Conservation (phyloP, 306 rosid genomes). For the Acacia crassicarpa region DNA sequence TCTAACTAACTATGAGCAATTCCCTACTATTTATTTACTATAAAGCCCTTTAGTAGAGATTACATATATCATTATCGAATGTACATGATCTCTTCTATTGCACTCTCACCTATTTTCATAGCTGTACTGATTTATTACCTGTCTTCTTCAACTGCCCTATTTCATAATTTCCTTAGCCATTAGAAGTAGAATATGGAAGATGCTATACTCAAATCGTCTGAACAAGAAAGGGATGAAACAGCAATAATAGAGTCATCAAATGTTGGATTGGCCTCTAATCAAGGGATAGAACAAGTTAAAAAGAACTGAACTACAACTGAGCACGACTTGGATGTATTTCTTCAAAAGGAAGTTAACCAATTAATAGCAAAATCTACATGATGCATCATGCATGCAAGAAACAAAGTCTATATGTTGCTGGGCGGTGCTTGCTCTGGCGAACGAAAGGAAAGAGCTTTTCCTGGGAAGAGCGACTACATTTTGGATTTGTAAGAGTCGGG, state of each 20-base stretch:
- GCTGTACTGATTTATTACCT: not conserved
- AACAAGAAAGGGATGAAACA: not conserved
- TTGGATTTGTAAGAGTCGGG: constrained; percentile 51
- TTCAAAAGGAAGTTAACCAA: constrained; percentile 15
- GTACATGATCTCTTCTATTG: no score
- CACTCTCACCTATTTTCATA: no score
- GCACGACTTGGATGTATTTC: constrained; percentile 73
- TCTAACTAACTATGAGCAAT: no score
- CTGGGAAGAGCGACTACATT: constrained; percentile 53
- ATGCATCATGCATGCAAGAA: constrained; percentile 74
- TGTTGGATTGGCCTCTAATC: constrained; percentile 42
- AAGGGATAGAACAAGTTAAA: constrained; percentile 40
- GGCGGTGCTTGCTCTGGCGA: constrained; percentile 29
- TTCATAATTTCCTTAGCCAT: constrained; percentile 45
- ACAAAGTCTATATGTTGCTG: constrained; percentile 47
- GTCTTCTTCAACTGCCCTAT: constrained; percentile 1
- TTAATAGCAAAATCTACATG: not conserved
- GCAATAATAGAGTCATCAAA: constrained; percentile 32
- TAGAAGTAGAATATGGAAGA: constrained; percentile 57
- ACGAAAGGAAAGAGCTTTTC: constrained; percentile 38
- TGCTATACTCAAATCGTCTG: constrained; percentile 40
- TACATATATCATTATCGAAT: no score
- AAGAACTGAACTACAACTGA: constrained; percentile 41
- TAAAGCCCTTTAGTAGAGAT: no score
- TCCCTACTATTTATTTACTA: no score